Evolutionary conservation across 768 basidiomycete species (phyloP), one percentile per base, ranked within the genome.

Genomic region (Dacryopinax primogenitus): DNA sequence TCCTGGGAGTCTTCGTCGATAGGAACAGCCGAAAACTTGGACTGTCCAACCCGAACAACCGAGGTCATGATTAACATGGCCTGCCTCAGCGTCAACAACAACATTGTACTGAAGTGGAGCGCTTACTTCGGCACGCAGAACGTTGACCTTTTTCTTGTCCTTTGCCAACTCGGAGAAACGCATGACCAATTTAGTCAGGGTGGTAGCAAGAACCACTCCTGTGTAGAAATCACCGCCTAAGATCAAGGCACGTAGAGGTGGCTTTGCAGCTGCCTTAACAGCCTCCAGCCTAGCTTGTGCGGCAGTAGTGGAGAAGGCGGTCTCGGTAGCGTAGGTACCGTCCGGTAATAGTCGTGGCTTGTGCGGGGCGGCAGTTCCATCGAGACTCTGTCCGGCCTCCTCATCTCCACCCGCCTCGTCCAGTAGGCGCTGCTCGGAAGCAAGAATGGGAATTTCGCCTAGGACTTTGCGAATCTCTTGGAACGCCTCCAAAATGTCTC

Each of bases 1-100:
- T 99, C 96, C 69, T 85, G 88, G 3, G 92, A 94, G 74, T 99
- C 96, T 74, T 99, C 96, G 77, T 99, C 96, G 69, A 99, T 99
- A n/a, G 90, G 88, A 1, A 86, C 87, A 0, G 90, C 85, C 45
- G 88, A 89, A 69, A 95, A 94, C 73, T 94, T 95, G 64, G 92
- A 94, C 77, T 98, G 95, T 36, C 96, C 96, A 64, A 97, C 91
- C 61, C 96, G 92, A 72, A 98, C 90, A 73, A 93, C 81, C 9
- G 93, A 96, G 0, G 93, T 87, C 96, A 99, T 97, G 73, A 98
- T 92, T 64, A 99, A 81, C 90, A 99, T 97, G 3, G 90, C 86
- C 88, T 90, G 70, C 16, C 67, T 32, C 39, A 21, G 16, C 6
- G 26, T 12, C 58, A 63, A 18, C 23, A 44, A 32, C 6, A 15